These are phyloP conservation scores for Verbena officinalis DNA, from an alignment of 257 asterid species.

Conservation along the genomic window DNA sequence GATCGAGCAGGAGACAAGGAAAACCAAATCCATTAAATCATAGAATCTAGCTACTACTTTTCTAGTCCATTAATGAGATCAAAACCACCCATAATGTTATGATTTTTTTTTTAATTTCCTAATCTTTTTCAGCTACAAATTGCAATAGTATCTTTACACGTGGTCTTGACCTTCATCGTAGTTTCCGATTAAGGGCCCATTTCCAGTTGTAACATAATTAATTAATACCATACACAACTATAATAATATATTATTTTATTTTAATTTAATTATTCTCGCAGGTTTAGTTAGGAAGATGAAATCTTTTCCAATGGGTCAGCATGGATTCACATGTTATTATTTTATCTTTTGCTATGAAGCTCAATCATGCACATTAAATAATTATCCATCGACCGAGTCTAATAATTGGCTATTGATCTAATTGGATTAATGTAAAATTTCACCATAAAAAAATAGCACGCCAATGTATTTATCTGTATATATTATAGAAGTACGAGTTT, in stretches of 20 bases:
- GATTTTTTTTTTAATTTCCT: too few relatives aligned
- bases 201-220: slow-evolving; percentile 32
- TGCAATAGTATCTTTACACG: slow-evolving; percentile 52
- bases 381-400: too few relatives aligned
- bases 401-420: slow-evolving; percentile 18
- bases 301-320: slow-evolving; percentile 24
- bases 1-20: slow-evolving; percentile 34
- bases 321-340: slow-evolving; percentile 25
- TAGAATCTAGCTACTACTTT: too few relatives aligned
- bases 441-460: background rate
- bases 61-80: too few relatives aligned
- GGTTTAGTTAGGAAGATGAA: slow-evolving; percentile 14
- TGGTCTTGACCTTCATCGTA: slow-evolving; percentile 39
- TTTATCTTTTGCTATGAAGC: slow-evolving; percentile 24
- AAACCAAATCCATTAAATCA: slow-evolving; percentile 12
- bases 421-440: slow-evolving; percentile 5
- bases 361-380: slow-evolving; percentile 37
- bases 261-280: background rate
- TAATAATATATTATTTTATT: too few relatives aligned
- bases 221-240: too few relatives aligned
- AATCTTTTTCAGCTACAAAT: too few relatives aligned
- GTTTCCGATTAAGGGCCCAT: slow-evolving; percentile 38
- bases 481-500: too few relatives aligned
- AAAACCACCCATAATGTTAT: too few relatives aligned
- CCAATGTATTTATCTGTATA: too few relatives aligned